Percentiles rank a stretch among this genome's conserved stretches.
Evolutionary conservation across 257 asterid genomes (phyloP).

Genomic region (Solanum acaule): DNA sequence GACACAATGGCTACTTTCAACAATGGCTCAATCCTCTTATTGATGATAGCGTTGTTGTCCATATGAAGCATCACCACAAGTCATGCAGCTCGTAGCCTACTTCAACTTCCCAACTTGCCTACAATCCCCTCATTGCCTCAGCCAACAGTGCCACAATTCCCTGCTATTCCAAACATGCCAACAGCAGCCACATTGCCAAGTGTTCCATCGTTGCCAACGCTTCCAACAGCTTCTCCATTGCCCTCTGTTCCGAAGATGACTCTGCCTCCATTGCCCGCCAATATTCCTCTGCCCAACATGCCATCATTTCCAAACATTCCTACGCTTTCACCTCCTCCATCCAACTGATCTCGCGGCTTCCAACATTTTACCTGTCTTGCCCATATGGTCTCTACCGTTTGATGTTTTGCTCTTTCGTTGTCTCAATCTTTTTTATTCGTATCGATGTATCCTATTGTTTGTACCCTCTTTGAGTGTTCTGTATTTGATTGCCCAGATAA

Average conservation of each 20-base stretch:
- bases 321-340: not conserved
- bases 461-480: not conserved
- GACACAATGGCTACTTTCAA: not conserved
- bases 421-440: not conserved
- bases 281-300: not conserved
- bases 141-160: not conserved
- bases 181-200: not conserved
- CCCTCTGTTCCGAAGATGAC: not conserved
- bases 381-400: not conserved
- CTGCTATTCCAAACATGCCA: not conserved
- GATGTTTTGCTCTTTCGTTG: not conserved
- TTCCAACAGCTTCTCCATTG: not conserved
- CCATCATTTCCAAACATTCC: not conserved
- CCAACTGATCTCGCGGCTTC: not conserved
- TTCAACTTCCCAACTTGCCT: not conserved
- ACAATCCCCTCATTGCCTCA: not conserved
- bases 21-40: not conserved
- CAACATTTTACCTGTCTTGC: not conserved
- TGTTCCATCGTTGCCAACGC: not conserved
- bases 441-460: not conserved
- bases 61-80: not conserved
- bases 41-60: not conserved
- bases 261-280: too few relatives aligned
- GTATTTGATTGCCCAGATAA: not conserved
- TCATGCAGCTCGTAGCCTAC: not conserved